phyloP scores from a whole-genome alignment of 352 stramenopile genomes.

The Globisporangium nagaii region DNA sequence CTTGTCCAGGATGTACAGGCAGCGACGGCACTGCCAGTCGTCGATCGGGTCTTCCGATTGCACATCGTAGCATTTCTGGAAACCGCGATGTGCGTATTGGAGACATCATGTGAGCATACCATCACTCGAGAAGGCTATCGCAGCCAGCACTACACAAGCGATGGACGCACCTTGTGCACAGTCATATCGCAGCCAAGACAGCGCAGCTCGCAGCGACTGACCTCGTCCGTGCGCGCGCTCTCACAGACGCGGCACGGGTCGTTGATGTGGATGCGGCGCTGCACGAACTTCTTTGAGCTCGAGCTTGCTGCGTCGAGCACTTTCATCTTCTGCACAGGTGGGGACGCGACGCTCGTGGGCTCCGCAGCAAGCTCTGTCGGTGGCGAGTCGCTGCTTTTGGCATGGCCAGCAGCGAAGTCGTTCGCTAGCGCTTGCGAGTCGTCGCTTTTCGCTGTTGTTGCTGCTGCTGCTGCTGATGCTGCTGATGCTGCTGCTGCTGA shows the following conservation, averaged over 20 bases:
- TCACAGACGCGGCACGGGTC: slow-evolving; percentile 66
- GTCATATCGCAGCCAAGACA: slow-evolving; percentile 63
- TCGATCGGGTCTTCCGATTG: slow-evolving; percentile 30
- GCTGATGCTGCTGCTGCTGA: slow-evolving; percentile 5
- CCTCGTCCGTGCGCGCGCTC: slow-evolving; percentile 39
- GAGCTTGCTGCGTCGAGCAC: background rate
- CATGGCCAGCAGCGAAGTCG: background rate
- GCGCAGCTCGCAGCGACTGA: slow-evolving; percentile 49
- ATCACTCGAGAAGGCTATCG: background rate
- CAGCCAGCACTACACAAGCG: background rate
- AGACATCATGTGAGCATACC: no score
- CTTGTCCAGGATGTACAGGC: slow-evolving; percentile 39
- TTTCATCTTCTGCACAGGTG: slow-evolving; percentile 17
- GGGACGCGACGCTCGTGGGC: slow-evolving; percentile 1
- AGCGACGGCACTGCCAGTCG: slow-evolving; percentile 57
- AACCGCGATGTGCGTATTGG: background rate
- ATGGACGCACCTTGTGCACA: slow-evolving; percentile 41
- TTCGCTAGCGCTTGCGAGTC: background rate
- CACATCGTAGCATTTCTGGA: slow-evolving; percentile 49
- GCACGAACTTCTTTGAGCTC: slow-evolving; percentile 43
- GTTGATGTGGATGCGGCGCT: slow-evolving; percentile 66
- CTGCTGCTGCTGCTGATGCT: background rate
- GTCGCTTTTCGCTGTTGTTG: background rate
- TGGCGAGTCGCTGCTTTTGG: background rate
- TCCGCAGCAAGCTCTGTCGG: background rate